Conservation (phyloP, 352 stramenopile species). For the Pythium volutum region DNA sequence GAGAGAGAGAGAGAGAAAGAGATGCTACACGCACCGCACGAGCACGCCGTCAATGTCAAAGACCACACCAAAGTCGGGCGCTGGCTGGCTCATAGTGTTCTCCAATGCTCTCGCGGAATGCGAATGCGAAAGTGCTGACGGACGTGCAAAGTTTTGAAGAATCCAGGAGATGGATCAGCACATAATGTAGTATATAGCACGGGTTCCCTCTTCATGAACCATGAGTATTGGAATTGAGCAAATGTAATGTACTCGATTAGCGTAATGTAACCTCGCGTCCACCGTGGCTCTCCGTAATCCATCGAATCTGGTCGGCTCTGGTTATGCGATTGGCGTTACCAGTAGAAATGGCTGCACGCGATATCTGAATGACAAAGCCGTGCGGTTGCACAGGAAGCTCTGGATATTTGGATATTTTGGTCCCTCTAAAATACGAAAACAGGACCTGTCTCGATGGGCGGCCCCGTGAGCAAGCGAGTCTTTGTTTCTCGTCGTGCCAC, state of each 20-base stretch:
- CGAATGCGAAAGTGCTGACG: background rate
- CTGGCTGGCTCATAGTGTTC: conserved; percentile 7
- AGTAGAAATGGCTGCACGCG: conserved; percentile 1
- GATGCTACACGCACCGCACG: conserved; percentile 58
- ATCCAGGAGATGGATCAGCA: background rate
- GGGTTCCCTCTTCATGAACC: too few species aligned
- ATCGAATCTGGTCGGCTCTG: background rate
- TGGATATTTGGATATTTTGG: too few species aligned
- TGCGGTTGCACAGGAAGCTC: too few species aligned
- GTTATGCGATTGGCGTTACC: background rate
- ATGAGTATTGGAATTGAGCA: background rate
- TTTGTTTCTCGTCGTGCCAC: too few species aligned
- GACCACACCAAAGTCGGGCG: conserved; percentile 70
- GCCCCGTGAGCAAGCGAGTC: too few species aligned
- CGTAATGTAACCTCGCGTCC: background rate
- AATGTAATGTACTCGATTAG: background rate
- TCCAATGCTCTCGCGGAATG: background rate
- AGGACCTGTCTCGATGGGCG: too few species aligned
- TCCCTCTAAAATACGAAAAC: too few species aligned
- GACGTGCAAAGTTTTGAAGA: background rate
- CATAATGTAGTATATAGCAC: background rate
- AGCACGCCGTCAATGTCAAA: conserved; percentile 93
- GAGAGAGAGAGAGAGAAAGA: background rate
- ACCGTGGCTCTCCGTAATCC: background rate
- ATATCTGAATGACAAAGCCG: too few species aligned